Evolutionary conservation across 352 stramenopile species (phyloP).

Genomic region (Pythium coloratum): DNA sequence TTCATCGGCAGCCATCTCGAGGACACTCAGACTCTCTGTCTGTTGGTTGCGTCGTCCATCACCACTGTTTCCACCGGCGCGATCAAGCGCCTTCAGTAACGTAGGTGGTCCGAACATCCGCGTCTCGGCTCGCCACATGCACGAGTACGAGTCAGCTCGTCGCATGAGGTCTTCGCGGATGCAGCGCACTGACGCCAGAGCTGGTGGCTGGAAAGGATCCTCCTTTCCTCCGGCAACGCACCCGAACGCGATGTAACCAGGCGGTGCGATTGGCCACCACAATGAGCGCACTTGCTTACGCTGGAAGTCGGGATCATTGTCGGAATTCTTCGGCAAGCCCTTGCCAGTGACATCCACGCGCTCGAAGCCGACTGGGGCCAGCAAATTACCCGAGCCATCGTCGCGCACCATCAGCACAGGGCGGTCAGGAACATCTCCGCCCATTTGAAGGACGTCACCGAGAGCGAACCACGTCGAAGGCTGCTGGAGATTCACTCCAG

Average conservation of each 20-base stretch:
- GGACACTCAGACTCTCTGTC: slow-evolving; percentile 23
- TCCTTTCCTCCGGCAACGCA: slow-evolving; percentile 82
- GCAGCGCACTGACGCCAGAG: slow-evolving; percentile 51
- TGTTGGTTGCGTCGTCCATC: slow-evolving; percentile 27
- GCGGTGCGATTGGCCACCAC: slow-evolving; percentile 81
- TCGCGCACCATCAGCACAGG: slow-evolving; percentile 68
- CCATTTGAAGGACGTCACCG: slow-evolving; percentile 68
- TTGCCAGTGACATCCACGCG: slow-evolving; percentile 83
- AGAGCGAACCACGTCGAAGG: slow-evolving; percentile 63
- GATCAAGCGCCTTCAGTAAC: slow-evolving; percentile 26
- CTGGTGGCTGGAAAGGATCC: slow-evolving; percentile 70
- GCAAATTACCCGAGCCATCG: slow-evolving; percentile 44
- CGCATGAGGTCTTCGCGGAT: slow-evolving; percentile 81
- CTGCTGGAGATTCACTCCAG: slow-evolving; percentile 34
- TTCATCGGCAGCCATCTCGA: slow-evolving; percentile 39
- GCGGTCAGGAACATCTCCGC: slow-evolving; percentile 52
- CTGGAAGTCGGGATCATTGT: slow-evolving; percentile 70
- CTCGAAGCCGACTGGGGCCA: slow-evolving; percentile 73
- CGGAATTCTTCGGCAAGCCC: slow-evolving; percentile 74
- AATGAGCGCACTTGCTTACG: slow-evolving; percentile 82
- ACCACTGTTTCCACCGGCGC: slow-evolving; percentile 7
- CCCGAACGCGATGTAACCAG: slow-evolving; percentile 73
- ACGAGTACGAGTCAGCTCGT: slow-evolving; percentile 55
- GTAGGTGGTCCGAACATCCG: slow-evolving; percentile 33
- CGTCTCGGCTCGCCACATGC: slow-evolving; percentile 58